These are phyloP conservation scores for Trametes versicolor DNA, from an alignment of 1,284 basidiomycete species.

Conservation along the genomic window DNA sequence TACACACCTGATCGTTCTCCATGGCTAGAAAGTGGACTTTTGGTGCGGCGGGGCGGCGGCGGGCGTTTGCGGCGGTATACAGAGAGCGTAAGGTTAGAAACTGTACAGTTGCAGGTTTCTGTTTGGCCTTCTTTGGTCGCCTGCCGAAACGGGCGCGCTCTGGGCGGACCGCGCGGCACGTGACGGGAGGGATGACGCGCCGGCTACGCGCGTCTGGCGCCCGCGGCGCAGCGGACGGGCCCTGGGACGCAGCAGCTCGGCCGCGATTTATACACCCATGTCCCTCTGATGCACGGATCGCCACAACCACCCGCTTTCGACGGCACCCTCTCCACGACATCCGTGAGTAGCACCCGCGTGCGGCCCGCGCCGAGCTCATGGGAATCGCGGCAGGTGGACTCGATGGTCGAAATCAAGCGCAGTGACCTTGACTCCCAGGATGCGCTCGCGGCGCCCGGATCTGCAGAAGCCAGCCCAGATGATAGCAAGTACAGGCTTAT, in stretches of 20 bases:
- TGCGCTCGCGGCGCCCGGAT: constrained; percentile 36
- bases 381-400: constrained; percentile 55
- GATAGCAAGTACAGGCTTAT: constrained; percentile 74
- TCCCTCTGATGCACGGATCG: constrained; percentile 42
- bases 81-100: constrained; percentile 45
- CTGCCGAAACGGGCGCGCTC: constrained; percentile 16
- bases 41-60: constrained; percentile 34
- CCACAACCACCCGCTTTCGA: constrained; percentile 47
- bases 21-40: constrained; percentile 54
- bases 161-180: constrained; percentile 28
- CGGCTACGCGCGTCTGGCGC: constrained; percentile 25
- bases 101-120: constrained; percentile 46
- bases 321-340: constrained; percentile 52
- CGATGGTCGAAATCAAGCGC: constrained; percentile 84
- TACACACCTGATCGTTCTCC: constrained; percentile 82
- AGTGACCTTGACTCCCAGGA: constrained; percentile 36
- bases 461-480: constrained; percentile 53
- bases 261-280: constrained; percentile 31
- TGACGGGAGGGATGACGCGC: constrained; percentile 36
- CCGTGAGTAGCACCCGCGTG: constrained; percentile 46
- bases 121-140: constrained; percentile 36
- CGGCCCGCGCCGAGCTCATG: constrained; percentile 14
- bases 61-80: constrained; percentile 38
- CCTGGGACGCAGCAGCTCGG: constrained; percentile 27
- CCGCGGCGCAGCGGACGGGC: constrained; percentile 34